Evolutionary conservation across 148 eudicot species (phyloP), one percentile per base, ranked within the genome.

Genomic region (Euryodendron excelsum): DNA sequence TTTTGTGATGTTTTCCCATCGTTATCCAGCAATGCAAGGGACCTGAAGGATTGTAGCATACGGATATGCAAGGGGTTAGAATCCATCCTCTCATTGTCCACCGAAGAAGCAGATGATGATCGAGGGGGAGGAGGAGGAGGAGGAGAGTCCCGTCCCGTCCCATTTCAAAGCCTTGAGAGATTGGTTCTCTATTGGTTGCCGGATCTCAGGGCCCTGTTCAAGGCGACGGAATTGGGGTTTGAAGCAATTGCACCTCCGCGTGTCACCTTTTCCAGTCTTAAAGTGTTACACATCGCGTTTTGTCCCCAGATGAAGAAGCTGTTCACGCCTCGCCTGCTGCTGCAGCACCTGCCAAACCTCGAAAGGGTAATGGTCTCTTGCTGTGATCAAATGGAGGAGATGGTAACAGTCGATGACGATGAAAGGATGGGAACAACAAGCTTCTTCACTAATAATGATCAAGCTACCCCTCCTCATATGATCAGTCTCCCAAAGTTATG

Each of bases 191-290:
- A 27, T 1, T 4, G 56, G 23, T 75, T 75, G 78, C 21, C 37
- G 18, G 44, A 61, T 60, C 27, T 75, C 33, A 62, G 45, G 39
- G 18, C n/a, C 44, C 56, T 75, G 39, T 23, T 60, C 36, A 30
- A 36, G 28, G 17, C n/a, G 37, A n/a, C n/a, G 39, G 5, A 27
- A 30, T 25, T 39, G 69, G 33, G n/a, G n/a, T n/a, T n/a, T n/a
- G n/a, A n/a, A 75, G 28, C 39, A 25, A 20, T 21, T 4, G 12
- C 66, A n/a, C 69, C 56, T 27, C 50, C 50, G 6, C 50, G 11
- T 68, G 78, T 55, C 28, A 60, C 78, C 25, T 61, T 75, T 61
- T 75, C 78, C 17, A 37, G 45, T 28, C 69, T 75, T 14, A 75
- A 75, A 45, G 44, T 20, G 23, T 44, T 75, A 53, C 12, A 36